Conservation (phyloP, 306 rosid genomes). For the Leucaena leucocephala region DNA sequence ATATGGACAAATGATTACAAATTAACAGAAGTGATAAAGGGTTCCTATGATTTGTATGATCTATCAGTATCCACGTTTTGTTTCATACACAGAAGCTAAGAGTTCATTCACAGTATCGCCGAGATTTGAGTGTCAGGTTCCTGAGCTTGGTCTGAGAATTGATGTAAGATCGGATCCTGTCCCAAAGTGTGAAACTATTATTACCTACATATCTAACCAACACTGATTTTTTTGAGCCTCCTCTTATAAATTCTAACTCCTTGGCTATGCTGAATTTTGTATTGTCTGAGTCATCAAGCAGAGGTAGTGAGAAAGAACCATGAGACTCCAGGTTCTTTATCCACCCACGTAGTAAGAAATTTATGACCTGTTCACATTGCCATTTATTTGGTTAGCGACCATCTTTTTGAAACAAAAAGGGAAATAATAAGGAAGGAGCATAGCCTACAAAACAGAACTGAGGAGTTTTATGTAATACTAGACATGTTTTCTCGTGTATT, state of each 20-base stretch:
- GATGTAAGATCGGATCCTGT: conserved; percentile 55
- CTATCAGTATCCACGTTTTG: neutral
- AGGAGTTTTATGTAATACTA: no score
- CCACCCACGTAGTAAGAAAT: conserved; percentile 89
- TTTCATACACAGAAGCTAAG: conserved; percentile 1
- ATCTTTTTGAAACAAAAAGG: neutral
- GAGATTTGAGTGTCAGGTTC: conserved; percentile 42
- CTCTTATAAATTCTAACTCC: conserved; percentile 74
- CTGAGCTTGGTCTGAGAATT: conserved; percentile 39
- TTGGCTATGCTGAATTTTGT: conserved; percentile 35
- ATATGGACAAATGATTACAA: neutral
- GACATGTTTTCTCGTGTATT: neutral
- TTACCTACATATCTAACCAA: conserved; percentile 56
- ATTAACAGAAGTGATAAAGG: neutral
- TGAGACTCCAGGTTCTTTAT: conserved; percentile 69
- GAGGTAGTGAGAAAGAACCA: conserved; percentile 62
- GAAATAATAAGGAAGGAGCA: neutral
- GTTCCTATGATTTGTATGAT: conserved; percentile 1
- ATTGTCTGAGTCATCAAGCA: conserved; percentile 58
- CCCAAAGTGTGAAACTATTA: conserved; percentile 56
- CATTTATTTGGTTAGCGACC: conserved; percentile 6
- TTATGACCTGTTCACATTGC: conserved; percentile 62
- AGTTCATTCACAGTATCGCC: conserved; percentile 14
- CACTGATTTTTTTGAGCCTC: conserved; percentile 67
- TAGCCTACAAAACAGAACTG: neutral